These are phyloP conservation scores for Geotrichum reessii DNA, from an alignment of 1,139 yeast genomes.

Conservation along the genomic window DNA sequence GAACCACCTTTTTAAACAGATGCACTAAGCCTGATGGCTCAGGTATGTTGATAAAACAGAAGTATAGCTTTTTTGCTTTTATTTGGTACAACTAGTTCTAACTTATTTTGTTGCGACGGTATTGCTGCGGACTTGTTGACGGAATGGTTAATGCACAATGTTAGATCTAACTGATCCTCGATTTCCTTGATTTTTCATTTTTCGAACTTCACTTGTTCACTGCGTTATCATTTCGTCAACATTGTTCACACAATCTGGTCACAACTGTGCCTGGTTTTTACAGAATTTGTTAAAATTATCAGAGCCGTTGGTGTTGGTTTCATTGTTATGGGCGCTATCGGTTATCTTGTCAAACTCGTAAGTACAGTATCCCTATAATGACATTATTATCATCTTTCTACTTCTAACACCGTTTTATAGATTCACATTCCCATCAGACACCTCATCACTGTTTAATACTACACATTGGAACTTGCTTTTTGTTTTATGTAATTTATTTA, in stretches of 20 bases:
- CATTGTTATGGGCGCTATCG: constrained; percentile 95
- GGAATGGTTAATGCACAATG: background rate
- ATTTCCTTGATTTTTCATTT: background rate
- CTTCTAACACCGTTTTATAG: constrained; percentile 20
- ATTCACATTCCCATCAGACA: constrained; percentile 96
- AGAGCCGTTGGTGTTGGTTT: constrained; percentile 97
- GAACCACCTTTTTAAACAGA: constrained; percentile 78
- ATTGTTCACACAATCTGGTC: background rate
- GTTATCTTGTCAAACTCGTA: constrained; percentile 82
- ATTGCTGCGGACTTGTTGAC: background rate
- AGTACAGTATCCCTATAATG: constrained; percentile 20
- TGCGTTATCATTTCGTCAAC: background rate
- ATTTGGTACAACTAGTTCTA: background rate
- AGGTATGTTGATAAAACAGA: constrained; percentile 45
- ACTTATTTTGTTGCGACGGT: background rate
- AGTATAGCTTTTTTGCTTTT: background rate
- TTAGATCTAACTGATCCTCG: background rate
- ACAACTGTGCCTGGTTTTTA: background rate
- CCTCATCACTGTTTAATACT: constrained; percentile 67
- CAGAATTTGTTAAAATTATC: constrained; percentile 79
- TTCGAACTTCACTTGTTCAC: background rate
- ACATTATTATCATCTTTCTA: background rate
- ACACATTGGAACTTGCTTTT: background rate
- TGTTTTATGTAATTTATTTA: constrained; percentile 11
- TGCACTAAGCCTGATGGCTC: constrained; percentile 90